Base-by-base conservation (phyloP, 345 rosid genomes). In the Eucalyptus virginea region DNA sequence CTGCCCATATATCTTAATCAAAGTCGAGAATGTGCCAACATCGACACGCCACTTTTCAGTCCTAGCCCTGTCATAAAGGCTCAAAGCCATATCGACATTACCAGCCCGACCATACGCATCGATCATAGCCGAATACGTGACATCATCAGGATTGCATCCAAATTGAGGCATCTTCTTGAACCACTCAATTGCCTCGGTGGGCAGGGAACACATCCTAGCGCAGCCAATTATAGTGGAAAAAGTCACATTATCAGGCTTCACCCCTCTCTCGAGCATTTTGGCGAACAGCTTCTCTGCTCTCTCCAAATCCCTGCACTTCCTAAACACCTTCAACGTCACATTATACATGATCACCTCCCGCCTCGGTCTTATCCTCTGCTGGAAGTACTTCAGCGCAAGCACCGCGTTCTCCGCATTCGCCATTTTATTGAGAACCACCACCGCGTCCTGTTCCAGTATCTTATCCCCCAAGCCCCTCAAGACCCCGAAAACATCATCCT, bases 11-110 rank as follows among this genome's bases (percentile, higher is more conserved):
- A 97, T 94, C 88, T 92, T 97, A 90, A 98, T 97, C 95, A 97
- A 93, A 24, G 98, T 95, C 0, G 96, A 91, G 89, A 97, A 96
- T 0, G 99, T 93, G 69, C 92, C 92, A 1, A 93, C 89, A 92
- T 95, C 98, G 14, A 98, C 92, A 14, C 94, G 94, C 99, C 99
- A 98, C 80, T 95, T 96, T 91, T 95, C 98, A 2, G 95, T 93
- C 91, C 98, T 96, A 9, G 99, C 98, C 77, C 97, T 97, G 89
- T 98, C 99, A 91, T 98, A 98, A 94, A 98, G 94, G 90, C 91
- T 91, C 92, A 98, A 92, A 45, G 99, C 99, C 96, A 92, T 94
- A 50, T 95, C 96, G 47, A 95, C 89, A 89, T 95, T 93, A 81
- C 98, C 98, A 40, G 95, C 92, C 87, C 97, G 95, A 9, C 97